These are phyloP conservation scores for Lachnellula arida DNA, from an alignment of 2,329 filamentous ascomycete species.

Conservation along the genomic window DNA sequence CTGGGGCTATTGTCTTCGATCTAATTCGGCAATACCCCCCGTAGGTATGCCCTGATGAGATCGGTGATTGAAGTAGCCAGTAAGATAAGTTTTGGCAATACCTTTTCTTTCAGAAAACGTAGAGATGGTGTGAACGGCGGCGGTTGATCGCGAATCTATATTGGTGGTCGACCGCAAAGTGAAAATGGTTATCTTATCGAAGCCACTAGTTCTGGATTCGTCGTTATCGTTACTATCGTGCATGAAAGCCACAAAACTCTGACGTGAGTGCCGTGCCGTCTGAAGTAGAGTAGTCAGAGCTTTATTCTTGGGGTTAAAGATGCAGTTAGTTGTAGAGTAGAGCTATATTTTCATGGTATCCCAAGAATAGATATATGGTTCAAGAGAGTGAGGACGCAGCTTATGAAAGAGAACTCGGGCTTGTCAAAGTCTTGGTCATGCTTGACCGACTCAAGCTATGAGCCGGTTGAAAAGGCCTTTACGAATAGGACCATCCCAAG, in stretches of 20 bases:
- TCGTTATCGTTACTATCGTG: slow-evolving; percentile 17
- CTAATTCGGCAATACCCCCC: slow-evolving; percentile 15
- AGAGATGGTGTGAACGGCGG: slow-evolving; percentile 13
- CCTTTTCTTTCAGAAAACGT: slow-evolving; percentile 3
- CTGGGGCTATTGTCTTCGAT: slow-evolving; percentile 28
- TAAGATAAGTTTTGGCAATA: slow-evolving; percentile 9
- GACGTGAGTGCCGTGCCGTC: slow-evolving; percentile 4
- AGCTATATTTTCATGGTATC: not conserved
- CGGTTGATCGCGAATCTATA: slow-evolving; percentile 24
- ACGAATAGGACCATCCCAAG: slow-evolving; percentile 10
- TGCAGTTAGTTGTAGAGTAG: not conserved
- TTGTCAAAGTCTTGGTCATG: not conserved
- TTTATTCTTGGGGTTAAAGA: not conserved
- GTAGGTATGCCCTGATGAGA: slow-evolving; percentile 8
- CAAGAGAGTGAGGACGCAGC: not conserved
- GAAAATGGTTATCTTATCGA: slow-evolving; percentile 23
- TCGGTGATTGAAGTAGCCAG: slow-evolving; percentile 14
- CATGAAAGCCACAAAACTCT: slow-evolving; percentile 18
- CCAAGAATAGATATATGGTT: not conserved
- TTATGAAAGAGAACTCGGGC: not conserved
- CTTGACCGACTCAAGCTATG: not conserved
- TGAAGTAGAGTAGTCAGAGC: not conserved
- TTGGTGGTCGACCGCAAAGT: slow-evolving; percentile 20
- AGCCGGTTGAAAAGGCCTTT: not conserved
- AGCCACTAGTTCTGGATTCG: slow-evolving; percentile 19